These are phyloP conservation scores for Lignosus rhinocerotis DNA, from an alignment of 1,284 basidiomycete genomes.

Conservation along the genomic window DNA sequence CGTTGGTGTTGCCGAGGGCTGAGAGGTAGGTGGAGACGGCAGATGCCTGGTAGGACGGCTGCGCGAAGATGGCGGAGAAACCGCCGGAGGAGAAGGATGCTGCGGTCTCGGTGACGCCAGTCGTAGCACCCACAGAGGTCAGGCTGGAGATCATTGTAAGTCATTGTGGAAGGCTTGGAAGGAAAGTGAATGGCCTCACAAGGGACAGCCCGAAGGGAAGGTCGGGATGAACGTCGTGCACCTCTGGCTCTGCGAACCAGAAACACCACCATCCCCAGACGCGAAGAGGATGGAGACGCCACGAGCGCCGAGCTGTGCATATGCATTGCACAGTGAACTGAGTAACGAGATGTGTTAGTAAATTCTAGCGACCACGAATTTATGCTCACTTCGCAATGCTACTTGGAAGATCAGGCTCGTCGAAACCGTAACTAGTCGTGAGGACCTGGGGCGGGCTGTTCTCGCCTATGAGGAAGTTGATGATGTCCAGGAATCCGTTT, in stretches of 20 bases:
- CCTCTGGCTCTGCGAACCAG: conserved; percentile 55
- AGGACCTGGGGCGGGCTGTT: conserved; percentile 57
- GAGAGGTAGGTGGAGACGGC: conserved; percentile 38
- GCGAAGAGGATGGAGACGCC: conserved; percentile 67
- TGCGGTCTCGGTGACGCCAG: conserved; percentile 49
- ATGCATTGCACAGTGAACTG: conserved; percentile 51
- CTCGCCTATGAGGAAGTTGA: conserved; percentile 35
- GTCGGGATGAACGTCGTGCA: conserved; percentile 59
- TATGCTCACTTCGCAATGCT: conserved; percentile 44
- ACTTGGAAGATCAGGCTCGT: conserved; percentile 16
- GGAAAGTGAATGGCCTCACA: conserved; percentile 38
- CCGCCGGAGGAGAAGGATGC: conserved; percentile 45
- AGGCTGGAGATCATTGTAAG: conserved; percentile 48
- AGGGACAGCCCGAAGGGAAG: conserved; percentile 65
- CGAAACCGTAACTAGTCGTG: conserved; percentile 51
- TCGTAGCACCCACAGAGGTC: conserved; percentile 63
- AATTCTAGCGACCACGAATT: conserved; percentile 40
- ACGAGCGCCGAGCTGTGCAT: conserved; percentile 61
- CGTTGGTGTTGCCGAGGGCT: conserved; percentile 31
- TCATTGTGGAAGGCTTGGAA: background rate
- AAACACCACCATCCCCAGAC: conserved; percentile 69
- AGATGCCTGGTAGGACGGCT: conserved; percentile 41
- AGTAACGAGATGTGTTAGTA: background rate
- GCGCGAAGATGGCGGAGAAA: conserved; percentile 48
- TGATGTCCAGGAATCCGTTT: conserved; percentile 19